Percentiles rank a stretch among this genome's conserved stretches.
Conservation (phyloP, 129 eudicot genomes). For the Arctium minus region DNA sequence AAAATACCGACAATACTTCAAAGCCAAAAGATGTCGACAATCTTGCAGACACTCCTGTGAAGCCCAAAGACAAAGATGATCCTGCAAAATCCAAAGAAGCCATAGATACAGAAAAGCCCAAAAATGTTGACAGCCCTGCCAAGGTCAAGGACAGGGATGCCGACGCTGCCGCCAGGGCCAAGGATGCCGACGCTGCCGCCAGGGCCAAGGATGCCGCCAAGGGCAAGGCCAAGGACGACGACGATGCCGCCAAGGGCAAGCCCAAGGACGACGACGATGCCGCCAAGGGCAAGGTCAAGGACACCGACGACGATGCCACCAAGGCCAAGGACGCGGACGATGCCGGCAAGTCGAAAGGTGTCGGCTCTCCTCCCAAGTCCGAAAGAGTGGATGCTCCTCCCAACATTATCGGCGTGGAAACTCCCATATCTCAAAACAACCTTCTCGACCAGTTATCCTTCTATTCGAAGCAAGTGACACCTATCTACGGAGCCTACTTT, state of each 20-base stretch:
- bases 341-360: background rate
- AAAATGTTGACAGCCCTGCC: background rate
- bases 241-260: background rate
- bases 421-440: slow-evolving; percentile 24
- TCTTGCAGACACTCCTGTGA: background rate
- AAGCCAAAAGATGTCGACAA: slow-evolving; percentile 5
- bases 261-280: background rate
- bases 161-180: background rate
- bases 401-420: background rate
- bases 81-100: slow-evolving; percentile 11
- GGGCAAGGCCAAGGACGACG: background rate
- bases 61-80: background rate
- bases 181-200: background rate
- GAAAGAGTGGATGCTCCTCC: background rate
- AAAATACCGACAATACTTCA: background rate
- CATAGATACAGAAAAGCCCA: background rate
- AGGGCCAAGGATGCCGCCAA: background rate
- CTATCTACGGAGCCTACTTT: slow-evolving; percentile 43
- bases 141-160: too few relatives aligned
- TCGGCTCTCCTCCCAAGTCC: background rate
- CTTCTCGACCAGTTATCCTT: slow-evolving; percentile 23
- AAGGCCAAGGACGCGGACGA: background rate
- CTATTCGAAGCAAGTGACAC: slow-evolving; percentile 44
- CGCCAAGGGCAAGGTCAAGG: too few relatives aligned
- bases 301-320: background rate